Base-by-base conservation (phyloP, 2,329 filamentous ascomycete genomes). In the Penicillium sp. region DNA sequence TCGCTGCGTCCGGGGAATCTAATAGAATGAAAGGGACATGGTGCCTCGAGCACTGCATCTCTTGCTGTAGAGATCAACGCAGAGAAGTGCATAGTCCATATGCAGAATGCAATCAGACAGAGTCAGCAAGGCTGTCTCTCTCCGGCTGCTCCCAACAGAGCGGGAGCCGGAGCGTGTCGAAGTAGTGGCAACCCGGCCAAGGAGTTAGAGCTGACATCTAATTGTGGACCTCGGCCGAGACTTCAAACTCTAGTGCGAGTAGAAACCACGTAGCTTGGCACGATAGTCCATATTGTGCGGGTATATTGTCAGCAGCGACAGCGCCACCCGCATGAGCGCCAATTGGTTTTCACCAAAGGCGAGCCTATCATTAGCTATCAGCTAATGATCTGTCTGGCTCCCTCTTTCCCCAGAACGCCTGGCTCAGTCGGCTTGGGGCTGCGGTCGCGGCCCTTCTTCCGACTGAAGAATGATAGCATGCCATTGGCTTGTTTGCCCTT, bases 391-490 rank as follows among this genome's bases (percentile, higher is more conserved):
- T 91, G 88, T 72, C 94, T 83, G 12, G 94, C 93, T 17, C 94
- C 94, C 73, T 97, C 93, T 72, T 97, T 97, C 57, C 94, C 94
- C 58, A 99, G 73, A 8, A 99, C 93, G 58, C 94, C 94, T 55
- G 91, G 85, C 77, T 97, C 93, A 74, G 91, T 93, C 27, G 93
- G 93, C 78, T 96, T 97, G 1, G 94, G 94, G 72, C 92, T 97
- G 75, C 92, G 87, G 55, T 92, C 91, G 62, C 93, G 83, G 29
- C 93, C 91, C 79, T 91, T 96, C 79, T 96, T 96, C 69, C 93
- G 83, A 63, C 85, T 90, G 60, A 97, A 81, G 74, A 99, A 96
- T 1, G 91, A 90, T 64, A 97, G 88, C 83, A 97, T 93, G 52
- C 93, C 91, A 19, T 75, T 77, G n/a, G 69, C 63, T 36, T 66